A percentile compares a stretch with the other conserved stretches of the same genome.
Conservation (phyloP, 441 rosid species). For the Breynia disticha region DNA sequence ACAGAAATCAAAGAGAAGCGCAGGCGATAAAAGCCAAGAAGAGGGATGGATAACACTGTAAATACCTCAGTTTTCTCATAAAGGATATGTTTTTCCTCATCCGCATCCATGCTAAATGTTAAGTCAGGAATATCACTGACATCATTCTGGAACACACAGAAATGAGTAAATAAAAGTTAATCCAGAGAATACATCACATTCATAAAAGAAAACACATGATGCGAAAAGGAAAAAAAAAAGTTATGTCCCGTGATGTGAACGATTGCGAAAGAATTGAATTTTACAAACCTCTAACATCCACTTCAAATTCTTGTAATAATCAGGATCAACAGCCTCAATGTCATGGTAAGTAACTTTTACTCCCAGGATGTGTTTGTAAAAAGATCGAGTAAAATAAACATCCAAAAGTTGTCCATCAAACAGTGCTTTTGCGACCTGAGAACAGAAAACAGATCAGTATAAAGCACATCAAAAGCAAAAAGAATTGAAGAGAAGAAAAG, state of each 20-base stretch:
- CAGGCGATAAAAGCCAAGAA: not conserved
- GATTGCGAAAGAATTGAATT: conserved; percentile 5
- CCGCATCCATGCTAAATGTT: conserved; percentile 98
- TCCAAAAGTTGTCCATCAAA: conserved; percentile 99
- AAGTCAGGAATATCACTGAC: conserved; percentile 77
- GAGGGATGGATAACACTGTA: not conserved
- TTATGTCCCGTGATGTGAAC: too few species aligned
- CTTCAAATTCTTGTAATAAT: conserved; percentile 94
- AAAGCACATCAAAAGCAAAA: conserved; percentile 4
- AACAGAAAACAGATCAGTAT: conserved; percentile 11
- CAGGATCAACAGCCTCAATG: conserved; percentile 99
- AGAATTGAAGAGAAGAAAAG: not conserved
- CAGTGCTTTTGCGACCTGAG: conserved; percentile 84
- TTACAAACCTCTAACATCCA: conserved; percentile 94
- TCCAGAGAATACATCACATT: not conserved
- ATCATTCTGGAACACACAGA: conserved; percentile 60
- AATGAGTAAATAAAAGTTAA: conserved; percentile 4
- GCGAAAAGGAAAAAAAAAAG: not conserved
- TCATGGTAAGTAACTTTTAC: conserved; percentile 98
- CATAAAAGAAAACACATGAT: too few species aligned
- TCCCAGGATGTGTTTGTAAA: conserved; percentile 93
- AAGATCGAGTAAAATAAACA: conserved; percentile 95
- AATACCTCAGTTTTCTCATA: conserved; percentile 88
- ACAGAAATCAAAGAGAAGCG: not conserved
- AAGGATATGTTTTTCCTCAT: conserved; percentile 94